These are phyloP conservation scores for Cruciata laevipes DNA, from an alignment of 257 asterid species.

Conservation along the genomic window DNA sequence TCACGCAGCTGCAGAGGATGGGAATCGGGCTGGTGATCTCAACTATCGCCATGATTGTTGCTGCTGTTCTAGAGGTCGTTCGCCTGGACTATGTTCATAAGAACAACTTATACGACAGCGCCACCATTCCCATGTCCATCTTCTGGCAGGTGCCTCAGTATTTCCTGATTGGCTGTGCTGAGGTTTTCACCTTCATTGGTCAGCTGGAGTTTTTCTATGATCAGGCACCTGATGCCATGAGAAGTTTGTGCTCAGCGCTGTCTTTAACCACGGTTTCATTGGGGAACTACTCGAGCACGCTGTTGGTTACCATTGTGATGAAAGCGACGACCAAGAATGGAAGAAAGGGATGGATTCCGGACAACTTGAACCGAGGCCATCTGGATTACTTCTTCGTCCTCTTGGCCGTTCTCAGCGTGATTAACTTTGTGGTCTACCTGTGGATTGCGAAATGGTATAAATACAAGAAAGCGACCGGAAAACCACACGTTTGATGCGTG, in stretches of 20 bases:
- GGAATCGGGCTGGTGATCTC: slow-evolving; percentile 56
- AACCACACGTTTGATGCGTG: not conserved
- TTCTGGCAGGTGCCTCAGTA: slow-evolving; percentile 94
- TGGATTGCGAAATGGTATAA: slow-evolving; percentile 34
- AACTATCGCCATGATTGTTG: slow-evolving; percentile 49
- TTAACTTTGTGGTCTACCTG: slow-evolving; percentile 52
- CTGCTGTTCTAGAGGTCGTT: slow-evolving; percentile 52
- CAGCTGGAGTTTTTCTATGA: slow-evolving; percentile 82
- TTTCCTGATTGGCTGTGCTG: slow-evolving; percentile 74
- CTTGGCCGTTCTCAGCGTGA: slow-evolving; percentile 45
- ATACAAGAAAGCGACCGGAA: slow-evolving; percentile 56
- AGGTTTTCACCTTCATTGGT: slow-evolving; percentile 71
- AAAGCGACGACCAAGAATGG: slow-evolving; percentile 40
- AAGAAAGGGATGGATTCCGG: slow-evolving; percentile 68
- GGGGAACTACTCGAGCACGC: slow-evolving; percentile 59
- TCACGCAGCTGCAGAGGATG: slow-evolving; percentile 78
- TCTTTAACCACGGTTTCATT: slow-evolving; percentile 59
- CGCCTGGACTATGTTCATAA: slow-evolving; percentile 47
- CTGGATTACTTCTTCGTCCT: slow-evolving; percentile 77
- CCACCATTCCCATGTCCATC: slow-evolving; percentile 57
- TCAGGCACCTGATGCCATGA: slow-evolving; percentile 86
- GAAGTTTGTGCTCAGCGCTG: slow-evolving; percentile 73
- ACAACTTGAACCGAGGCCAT: slow-evolving; percentile 70
- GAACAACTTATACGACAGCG: slow-evolving; percentile 37
- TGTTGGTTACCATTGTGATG: slow-evolving; percentile 54